Base-by-base conservation (phyloP, 805 yeast genomes). In the Ogataea naganishii region DNA sequence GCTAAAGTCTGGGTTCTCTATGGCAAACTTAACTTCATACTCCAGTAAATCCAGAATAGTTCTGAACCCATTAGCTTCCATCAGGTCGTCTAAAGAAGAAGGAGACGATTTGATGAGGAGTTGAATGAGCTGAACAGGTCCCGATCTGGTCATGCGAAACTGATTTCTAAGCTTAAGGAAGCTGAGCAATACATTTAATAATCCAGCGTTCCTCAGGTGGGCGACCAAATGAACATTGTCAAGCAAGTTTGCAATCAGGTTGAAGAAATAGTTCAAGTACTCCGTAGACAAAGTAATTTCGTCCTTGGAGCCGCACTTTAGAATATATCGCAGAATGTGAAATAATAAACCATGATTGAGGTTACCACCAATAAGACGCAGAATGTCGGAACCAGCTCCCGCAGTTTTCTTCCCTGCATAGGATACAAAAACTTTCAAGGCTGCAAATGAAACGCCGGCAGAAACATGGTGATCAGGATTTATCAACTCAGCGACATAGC, bases 341-440 rank as follows among this genome's bases (percentile, higher is more conserved):
- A 80, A 82, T 23, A 88, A 47, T 9, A 75, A 56, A 1, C 96
- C 96, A 53, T 88, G 95, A 36, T 77, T 75, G 23, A 88, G 85
- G 49, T 84, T 84, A 7, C 92, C 96, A 14, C 92, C 84, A 39
- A 86, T 52, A 9, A 82, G 75, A 34, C 85, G 66, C 31, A 86
- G 64, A 14, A 88, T 64, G 40, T 86, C 96, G 29, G 78, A 64
- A 12, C 88, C 78, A 72, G 86, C 80, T n/a, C n/a, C n/a, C n/a
- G n/a, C n/a, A 4, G 67, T 66, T 27, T 74, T 73, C 44, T 74
- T 75, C 14, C 69, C 60, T 1, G 94, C 69, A 5, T 84, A 72
- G 37, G 77, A 71, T 37, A 80, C 81, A 30, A 88, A 60, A 0
- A 88, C 70, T 36, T 74, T 71, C 29, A 77, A 51, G 2, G 89